Percentiles rank a stretch among this genome's conserved stretches.
These are phyloP conservation scores for Wallemia ichthyophaga DNA, from an alignment of 1,284 basidiomycete genomes.

Conservation along the genomic window DNA sequence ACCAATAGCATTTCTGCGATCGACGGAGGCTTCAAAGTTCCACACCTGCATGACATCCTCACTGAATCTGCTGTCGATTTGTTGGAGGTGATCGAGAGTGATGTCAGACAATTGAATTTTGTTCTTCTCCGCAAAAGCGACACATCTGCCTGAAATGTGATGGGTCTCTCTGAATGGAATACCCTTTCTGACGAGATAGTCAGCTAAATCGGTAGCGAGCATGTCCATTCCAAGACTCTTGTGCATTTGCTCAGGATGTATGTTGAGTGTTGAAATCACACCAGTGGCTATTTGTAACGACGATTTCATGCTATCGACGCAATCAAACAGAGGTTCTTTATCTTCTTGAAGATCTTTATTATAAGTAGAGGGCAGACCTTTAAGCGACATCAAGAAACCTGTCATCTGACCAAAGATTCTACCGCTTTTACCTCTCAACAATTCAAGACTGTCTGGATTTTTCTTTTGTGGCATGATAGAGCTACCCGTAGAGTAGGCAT, in stretches of 20 bases:
- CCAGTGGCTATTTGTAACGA: constrained; percentile 80
- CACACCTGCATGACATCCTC: constrained; percentile 57
- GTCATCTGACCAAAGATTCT: constrained; percentile 87
- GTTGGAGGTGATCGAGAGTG: constrained; percentile 43
- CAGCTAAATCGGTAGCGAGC: constrained; percentile 83
- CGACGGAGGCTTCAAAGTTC: constrained; percentile 82
- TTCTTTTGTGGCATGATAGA: constrained; percentile 99
- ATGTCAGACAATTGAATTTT: constrained; percentile 53
- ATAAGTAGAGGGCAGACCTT: constrained; percentile 90
- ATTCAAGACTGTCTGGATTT: constrained; percentile 49
- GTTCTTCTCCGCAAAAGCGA: constrained; percentile 65
- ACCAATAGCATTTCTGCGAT: constrained; percentile 69
- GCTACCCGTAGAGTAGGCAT: constrained; percentile 93
- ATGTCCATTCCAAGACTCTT: constrained; percentile 81
- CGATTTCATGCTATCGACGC: constrained; percentile 65
- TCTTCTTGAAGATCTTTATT: constrained; percentile 98
- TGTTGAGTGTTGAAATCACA: constrained; percentile 68
- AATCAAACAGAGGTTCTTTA: constrained; percentile 88
- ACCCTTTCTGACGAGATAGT: constrained; percentile 92
- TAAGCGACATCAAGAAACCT: constrained; percentile 93
- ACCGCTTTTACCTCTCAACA: constrained; percentile 79
- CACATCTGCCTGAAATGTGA: constrained; percentile 83
- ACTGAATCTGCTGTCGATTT: constrained; percentile 42
- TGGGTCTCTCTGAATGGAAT: constrained; percentile 94
- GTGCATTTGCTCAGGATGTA: constrained; percentile 66